phyloP scores from a whole-genome alignment of 352 stramenopile genomes.

The Pythium angustatum region DNA sequence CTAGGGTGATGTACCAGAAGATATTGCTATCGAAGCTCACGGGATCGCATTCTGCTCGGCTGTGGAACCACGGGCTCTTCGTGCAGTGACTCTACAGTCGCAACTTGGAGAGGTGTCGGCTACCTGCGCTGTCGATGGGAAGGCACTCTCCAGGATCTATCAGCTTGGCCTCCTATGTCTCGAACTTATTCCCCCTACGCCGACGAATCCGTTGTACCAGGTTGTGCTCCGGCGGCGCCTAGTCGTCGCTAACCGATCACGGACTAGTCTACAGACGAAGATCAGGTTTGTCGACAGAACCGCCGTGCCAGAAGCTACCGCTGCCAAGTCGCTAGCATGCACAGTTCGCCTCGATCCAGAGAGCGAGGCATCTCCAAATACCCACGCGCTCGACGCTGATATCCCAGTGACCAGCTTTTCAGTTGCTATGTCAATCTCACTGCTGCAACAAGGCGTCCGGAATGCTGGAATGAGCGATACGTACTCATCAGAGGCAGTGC shows the following conservation, averaged over 20 bases:
- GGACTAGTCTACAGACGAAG: background rate
- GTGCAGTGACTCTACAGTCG: slow-evolving; percentile 1
- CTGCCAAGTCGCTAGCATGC: background rate
- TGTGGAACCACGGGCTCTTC: slow-evolving; percentile 1
- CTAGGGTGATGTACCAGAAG: slow-evolving; percentile 1
- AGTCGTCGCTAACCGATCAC: slow-evolving; percentile 11
- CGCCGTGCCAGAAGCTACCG: background rate
- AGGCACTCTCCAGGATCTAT: background rate
- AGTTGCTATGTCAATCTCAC: background rate
- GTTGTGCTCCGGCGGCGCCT: slow-evolving; percentile 8
- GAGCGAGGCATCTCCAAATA: background rate
- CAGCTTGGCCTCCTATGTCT: slow-evolving; percentile 9
- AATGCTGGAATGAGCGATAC: background rate
- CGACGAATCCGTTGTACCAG: slow-evolving; percentile 7
- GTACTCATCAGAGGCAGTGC: slow-evolving; percentile 7
- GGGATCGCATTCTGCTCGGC: slow-evolving; percentile 4
- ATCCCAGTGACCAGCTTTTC: background rate
- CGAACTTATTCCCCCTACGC: slow-evolving; percentile 7
- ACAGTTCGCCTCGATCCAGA: slow-evolving; percentile 3
- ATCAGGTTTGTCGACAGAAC: background rate
- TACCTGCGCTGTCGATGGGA: slow-evolving; percentile 4
- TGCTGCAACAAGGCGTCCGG: background rate
- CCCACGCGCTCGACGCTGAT: too few relatives aligned
- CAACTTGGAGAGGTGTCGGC: background rate
- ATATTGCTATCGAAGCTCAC: background rate